Evolutionary conservation across 129 eudicot species (phyloP), one percentile per base, ranked within the genome.

Genomic region (Flaveria sonorensis): DNA sequence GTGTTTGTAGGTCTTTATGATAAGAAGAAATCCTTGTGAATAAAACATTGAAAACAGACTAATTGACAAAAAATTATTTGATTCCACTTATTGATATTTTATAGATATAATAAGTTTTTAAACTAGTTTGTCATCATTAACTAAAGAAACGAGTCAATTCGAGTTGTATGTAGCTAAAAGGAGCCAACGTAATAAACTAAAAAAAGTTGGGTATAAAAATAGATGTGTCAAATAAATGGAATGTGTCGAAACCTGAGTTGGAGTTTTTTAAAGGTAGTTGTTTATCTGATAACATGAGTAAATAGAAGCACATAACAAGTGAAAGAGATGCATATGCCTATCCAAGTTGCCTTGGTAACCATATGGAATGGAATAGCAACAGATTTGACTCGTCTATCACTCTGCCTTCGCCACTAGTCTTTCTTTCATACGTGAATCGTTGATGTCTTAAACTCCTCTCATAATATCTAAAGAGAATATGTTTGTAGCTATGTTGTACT

Each of bases 351-450:
- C 24, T 61, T 72, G 36, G 43, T 50, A 40, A 36, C 64, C 65
- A 10, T 26, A 79, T 24, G 39, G 45, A n/a, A 40, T 36, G 48
- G 71, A 30, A 64, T 70, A 56, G 43, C 62, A 40, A 52, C 3
- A 0, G 70, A 73, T 66, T 65, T 80, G 75, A 73, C 74, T 19
- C 8, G 43, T 51, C 63, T 23, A 73, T 80, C 79, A 74, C 63
- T 73, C 79, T 65, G 52, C 64, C 70, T 52, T 53, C 57, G 53
- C 75, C 79, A 80, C 18, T 73, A 53, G 79, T 80, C 70, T 53
- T 26, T 67, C 70, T 73, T 73, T 73, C 79, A 51, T n/a, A 6
- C 9, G 52, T 43, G 79, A 80, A 80, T 73, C 83, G 3, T 16
- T 19, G 40, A 73, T 53, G 73, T 80, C 40, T 63, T 24, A 40